Evolutionary conservation across 2,329 filamentous ascomycete genomes (phyloP), one percentile per base, ranked within the genome.

Genomic region (Fusarium torulosum): DNA sequence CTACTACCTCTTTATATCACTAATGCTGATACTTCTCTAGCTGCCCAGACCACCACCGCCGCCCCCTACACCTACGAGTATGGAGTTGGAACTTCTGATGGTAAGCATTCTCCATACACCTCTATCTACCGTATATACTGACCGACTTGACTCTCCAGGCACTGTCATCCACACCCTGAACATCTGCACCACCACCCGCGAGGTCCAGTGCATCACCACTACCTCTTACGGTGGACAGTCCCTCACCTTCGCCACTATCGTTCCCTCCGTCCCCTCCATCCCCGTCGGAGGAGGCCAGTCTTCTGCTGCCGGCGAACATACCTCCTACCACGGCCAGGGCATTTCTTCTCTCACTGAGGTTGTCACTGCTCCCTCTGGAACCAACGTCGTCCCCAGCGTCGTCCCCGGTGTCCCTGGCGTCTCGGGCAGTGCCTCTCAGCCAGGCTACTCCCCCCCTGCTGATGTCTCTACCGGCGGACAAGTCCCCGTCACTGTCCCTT

Each of bases 141-240:
- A 46, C 58, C 44, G 40, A 52, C 9, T 40, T 15, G 38, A 52
- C 9, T 43, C n/a, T 9, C 20, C 42, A 80, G 78, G 77, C 4
- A 66, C 69, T 21, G 52, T 77, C 29, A 63, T 80, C 42, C 76
- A 77, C 65, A 75, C 77, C 27, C 73, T 79, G 67, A 79, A 78
- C 69, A 65, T 77, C 53, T 80, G 79, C 74, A 75, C 73, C 63
- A 59, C 80, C 49, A 65, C 78, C 27, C 72, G 77, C 27, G 74
- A 72, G 56, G 80, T 78, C 31, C 65, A 73, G 52, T 81, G 79
- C 70, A 63, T 72, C 31, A 61, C 74, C 45, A 70, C 73, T 46
- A 67, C 75, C 49, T 75, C 76, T 25, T 77, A 71, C 40, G 73
- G 59, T 41, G 64, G 51, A 21, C 63, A 63, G 50, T n/a, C 23